Evolutionary conservation across 169 alveolate species (phyloP).

Genomic region (Cyclospora cayetanensis): DNA sequence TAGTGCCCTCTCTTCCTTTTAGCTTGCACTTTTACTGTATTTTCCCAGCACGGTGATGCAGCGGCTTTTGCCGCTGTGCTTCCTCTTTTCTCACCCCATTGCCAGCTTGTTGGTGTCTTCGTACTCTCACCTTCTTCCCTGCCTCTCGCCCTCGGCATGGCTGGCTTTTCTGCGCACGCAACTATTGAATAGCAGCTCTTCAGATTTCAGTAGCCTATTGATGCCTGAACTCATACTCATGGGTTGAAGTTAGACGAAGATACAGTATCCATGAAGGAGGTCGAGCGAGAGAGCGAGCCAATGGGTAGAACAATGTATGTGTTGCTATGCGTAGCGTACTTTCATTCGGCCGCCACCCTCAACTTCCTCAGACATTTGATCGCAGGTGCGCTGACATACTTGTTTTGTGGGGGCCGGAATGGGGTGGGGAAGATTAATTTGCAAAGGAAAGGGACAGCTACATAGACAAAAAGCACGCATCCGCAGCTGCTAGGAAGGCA

Average conservation of each 20-base stretch:
- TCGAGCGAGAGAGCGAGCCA: not conserved
- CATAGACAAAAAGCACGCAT: too few species aligned
- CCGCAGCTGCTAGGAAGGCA: not conserved
- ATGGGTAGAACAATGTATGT: not conserved
- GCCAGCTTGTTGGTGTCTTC: too few species aligned
- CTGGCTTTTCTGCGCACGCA: too few species aligned
- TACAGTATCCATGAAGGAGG: not conserved
- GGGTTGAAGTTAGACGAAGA: too few species aligned
- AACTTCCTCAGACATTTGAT: slow-evolving; percentile 62
- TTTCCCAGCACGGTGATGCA: not conserved
- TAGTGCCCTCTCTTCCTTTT: not conserved
- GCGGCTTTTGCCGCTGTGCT: too few species aligned
- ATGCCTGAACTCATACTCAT: too few species aligned
- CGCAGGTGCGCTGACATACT: not conserved
- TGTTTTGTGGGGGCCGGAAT: not conserved
- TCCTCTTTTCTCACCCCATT: too few species aligned
- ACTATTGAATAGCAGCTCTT: too few species aligned
- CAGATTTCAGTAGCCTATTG: too few species aligned
- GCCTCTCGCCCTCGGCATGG: too few species aligned
- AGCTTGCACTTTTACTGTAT: not conserved
- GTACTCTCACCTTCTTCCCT: too few species aligned
- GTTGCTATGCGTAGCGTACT: slow-evolving; percentile 57
- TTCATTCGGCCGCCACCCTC: slow-evolving; percentile 72
- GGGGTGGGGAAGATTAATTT: not conserved
- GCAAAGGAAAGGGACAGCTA: not conserved